Conservation (phyloP, 148 eudicot species). For the Agrostemma githago region DNA sequence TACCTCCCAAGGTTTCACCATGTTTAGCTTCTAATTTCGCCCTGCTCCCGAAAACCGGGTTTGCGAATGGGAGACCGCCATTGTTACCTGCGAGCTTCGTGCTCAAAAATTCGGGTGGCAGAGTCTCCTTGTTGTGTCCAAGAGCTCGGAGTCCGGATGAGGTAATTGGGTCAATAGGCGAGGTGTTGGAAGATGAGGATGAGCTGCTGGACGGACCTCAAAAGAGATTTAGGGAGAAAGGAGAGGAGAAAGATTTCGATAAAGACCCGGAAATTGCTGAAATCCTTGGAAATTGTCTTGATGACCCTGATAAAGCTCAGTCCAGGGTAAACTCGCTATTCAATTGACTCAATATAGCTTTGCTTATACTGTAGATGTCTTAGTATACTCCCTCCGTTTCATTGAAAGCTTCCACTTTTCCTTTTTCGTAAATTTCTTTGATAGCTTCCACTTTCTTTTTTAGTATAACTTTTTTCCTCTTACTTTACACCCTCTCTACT, state of each 20-base stretch:
- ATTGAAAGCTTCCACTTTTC: too few relatives aligned
- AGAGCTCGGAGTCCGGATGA: slow-evolving; percentile 21
- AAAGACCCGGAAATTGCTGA: slow-evolving; percentile 87
- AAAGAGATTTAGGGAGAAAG: slow-evolving; percentile 37
- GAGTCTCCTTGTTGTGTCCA: not conserved
- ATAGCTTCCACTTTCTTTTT: too few relatives aligned
- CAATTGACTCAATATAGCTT: not conserved
- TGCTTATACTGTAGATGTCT: not conserved
- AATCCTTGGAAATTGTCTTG: slow-evolving; percentile 73
- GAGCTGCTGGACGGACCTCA: slow-evolving; percentile 38
- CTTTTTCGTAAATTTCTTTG: too few relatives aligned
- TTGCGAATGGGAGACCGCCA: slow-evolving; percentile 16
- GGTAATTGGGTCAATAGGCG: slow-evolving; percentile 25
- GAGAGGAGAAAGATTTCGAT: slow-evolving; percentile 61
- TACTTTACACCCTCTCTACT: too few relatives aligned
- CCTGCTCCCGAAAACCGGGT: slow-evolving; percentile 8
- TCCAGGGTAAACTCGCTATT: slow-evolving; percentile 47
- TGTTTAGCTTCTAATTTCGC: slow-evolving; percentile 14
- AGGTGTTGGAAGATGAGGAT: slow-evolving; percentile 40
- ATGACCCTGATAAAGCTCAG: slow-evolving; percentile 67
- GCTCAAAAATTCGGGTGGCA: slow-evolving; percentile 11
- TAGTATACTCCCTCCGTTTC: too few relatives aligned
- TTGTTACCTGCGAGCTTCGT: not conserved
- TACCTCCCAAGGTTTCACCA: slow-evolving; percentile 6
- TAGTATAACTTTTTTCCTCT: too few relatives aligned